Conservation (phyloP, 1,139 yeast species). For the Wickerhamomyces sp. region DNA sequence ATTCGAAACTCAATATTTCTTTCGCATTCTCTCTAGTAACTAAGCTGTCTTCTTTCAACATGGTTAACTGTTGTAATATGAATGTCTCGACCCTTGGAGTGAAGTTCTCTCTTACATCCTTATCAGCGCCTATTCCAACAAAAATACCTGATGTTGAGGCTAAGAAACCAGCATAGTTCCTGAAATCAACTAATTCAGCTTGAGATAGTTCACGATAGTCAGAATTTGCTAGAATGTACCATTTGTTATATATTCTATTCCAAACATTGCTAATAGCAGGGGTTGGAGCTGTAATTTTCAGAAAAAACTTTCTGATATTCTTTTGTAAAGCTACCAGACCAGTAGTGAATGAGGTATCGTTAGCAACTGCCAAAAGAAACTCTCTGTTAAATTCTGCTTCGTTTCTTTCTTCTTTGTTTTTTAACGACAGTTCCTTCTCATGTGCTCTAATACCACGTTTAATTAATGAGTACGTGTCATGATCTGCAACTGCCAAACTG, state of each 20-base stretch:
- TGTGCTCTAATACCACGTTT: slow-evolving; percentile 45
- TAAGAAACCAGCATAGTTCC: slow-evolving; percentile 59
- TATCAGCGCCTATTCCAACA: slow-evolving; percentile 32
- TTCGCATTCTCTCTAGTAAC: slow-evolving; percentile 47
- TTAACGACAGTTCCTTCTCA: slow-evolving; percentile 2
- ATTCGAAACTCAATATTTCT: slow-evolving; percentile 42
- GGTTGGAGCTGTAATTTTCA: slow-evolving; percentile 56
- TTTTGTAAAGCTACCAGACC: slow-evolving; percentile 79
- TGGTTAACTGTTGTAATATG: slow-evolving; percentile 35
- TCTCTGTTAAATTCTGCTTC: slow-evolving; percentile 34
- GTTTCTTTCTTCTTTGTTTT: neutral
- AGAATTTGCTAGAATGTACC: slow-evolving; percentile 35
- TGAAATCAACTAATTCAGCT: slow-evolving; percentile 36
- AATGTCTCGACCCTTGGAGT: slow-evolving; percentile 48
- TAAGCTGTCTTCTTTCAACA: slow-evolving; percentile 47
- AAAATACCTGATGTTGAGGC: slow-evolving; percentile 59
- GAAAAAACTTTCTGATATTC: slow-evolving; percentile 50
- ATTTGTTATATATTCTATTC: slow-evolving; percentile 52
- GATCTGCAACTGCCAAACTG: slow-evolving; percentile 53
- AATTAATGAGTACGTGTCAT: slow-evolving; percentile 51
- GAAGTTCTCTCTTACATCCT: slow-evolving; percentile 31
- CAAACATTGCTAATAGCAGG: slow-evolving; percentile 58
- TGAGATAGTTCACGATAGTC: slow-evolving; percentile 23
- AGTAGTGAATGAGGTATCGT: slow-evolving; percentile 61
- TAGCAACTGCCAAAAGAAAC: slow-evolving; percentile 45